Evolutionary conservation across 2,329 filamentous ascomycete genomes (phyloP).

Genomic region (Fusarium nelsonii): DNA sequence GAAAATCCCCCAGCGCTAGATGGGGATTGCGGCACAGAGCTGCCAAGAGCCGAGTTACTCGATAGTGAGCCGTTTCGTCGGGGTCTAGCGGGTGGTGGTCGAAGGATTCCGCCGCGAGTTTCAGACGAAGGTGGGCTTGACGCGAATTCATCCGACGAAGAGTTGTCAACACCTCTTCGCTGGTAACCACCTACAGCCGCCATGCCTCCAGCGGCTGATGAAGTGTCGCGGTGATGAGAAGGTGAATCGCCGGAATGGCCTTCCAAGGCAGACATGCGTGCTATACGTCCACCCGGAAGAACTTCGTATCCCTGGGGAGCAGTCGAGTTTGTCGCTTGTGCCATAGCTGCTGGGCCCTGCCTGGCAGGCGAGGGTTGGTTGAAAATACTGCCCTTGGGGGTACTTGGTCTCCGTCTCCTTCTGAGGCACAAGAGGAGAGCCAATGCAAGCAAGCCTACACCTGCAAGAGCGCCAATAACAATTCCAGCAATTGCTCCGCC

Average conservation of each 20-base stretch:
- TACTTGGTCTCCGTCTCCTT: constrained; percentile 66
- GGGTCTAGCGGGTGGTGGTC: constrained; percentile 68
- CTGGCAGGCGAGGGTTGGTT: constrained; percentile 88
- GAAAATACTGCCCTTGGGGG: constrained; percentile 79
- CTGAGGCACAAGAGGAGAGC: constrained; percentile 76
- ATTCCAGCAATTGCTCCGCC: constrained; percentile 93
- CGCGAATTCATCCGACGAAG: constrained; percentile 78
- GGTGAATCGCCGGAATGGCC: constrained; percentile 74
- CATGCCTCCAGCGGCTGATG: constrained; percentile 55
- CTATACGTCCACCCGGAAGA: constrained; percentile 87
- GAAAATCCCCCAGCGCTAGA: constrained; percentile 80
- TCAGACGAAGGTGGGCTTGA: constrained; percentile 77
- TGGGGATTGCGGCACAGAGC: constrained; percentile 80
- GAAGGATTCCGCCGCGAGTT: constrained; percentile 66
- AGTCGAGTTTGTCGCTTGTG: constrained; percentile 49
- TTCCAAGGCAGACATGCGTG: constrained; percentile 95
- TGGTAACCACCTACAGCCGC: constrained; percentile 62
- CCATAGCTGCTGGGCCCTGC: constrained; percentile 58
- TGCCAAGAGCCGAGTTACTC: constrained; percentile 80
- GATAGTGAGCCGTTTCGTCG: constrained; percentile 91
- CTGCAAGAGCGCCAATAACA: constrained; percentile 83
- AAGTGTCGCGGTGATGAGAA: constrained; percentile 61
- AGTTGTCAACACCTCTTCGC: constrained; percentile 65
- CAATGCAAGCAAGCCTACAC: constrained; percentile 75
- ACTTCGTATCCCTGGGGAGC: constrained; percentile 74